A percentile compares a stretch with the other conserved stretches of the same genome.
Conservation (phyloP, 2,329 filamentous ascomycete genomes). For the Zasmidium citrigriseum region DNA sequence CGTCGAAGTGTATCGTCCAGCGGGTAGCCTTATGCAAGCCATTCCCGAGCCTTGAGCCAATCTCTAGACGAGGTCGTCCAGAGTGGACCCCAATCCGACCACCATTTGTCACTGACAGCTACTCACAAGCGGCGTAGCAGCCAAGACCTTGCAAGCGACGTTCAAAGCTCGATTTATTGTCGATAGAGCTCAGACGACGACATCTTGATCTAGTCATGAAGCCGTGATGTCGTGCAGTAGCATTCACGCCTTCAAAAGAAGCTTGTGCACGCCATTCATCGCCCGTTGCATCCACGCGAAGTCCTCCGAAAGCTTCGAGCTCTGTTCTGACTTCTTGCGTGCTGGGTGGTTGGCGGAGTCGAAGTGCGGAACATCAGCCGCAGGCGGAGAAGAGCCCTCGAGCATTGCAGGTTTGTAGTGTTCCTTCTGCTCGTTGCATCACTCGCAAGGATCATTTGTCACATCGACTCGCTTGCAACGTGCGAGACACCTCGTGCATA, state of each 20-base stretch:
- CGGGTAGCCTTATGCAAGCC: background rate
- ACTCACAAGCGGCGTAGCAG: background rate
- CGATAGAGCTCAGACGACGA: background rate
- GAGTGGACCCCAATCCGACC: background rate
- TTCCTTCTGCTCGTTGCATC: background rate
- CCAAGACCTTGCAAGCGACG: background rate
- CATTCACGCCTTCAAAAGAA: background rate
- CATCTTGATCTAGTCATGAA: background rate
- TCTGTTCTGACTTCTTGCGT: background rate
- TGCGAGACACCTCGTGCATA: background rate
- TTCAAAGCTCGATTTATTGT: background rate
- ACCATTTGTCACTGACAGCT: slow-evolving; percentile 4
- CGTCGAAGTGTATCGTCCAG: background rate
- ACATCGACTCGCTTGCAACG: background rate
- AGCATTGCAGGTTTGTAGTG: background rate
- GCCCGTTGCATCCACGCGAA: slow-evolving; percentile 2
- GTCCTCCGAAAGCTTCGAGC: slow-evolving; percentile 3
- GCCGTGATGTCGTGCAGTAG: slow-evolving; percentile 6
- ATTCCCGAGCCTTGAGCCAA: slow-evolving; percentile 1
- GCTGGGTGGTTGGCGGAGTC: background rate
- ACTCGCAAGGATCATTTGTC: slow-evolving; percentile 1
- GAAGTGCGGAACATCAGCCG: background rate
- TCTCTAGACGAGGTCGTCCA: no score
- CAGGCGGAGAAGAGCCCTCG: background rate
- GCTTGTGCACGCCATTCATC: background rate